Conservation (phyloP, 2,329 filamentous ascomycete species). For the Neofusicoccum parvum region DNA sequence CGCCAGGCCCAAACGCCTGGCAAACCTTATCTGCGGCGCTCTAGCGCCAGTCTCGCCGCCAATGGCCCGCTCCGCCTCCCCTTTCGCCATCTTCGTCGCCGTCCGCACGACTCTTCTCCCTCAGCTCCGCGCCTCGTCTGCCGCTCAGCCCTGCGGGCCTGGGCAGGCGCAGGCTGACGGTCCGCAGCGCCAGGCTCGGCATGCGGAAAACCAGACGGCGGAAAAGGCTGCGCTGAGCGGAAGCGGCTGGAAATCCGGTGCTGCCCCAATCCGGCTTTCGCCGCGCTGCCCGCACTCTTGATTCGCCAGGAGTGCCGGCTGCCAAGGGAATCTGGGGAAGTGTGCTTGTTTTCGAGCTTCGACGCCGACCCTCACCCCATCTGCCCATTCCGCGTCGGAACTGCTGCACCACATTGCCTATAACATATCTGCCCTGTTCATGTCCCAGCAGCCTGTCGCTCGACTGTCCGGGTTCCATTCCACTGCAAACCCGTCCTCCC, state of each 20-base stretch:
- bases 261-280: not conserved
- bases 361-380: not conserved
- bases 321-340: constrained; percentile 13
- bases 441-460: not conserved
- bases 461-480: not conserved
- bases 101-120: not conserved
- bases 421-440: constrained; percentile 2
- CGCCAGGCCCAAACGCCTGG: not conserved
- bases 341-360: not conserved
- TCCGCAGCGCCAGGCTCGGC: not conserved
- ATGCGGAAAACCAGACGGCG: not conserved
- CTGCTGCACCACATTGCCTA: not conserved
- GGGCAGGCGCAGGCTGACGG: not conserved
- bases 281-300: constrained; percentile 8
- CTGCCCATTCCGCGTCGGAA: not conserved
- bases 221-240: constrained; percentile 6
- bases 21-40: not conserved
- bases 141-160: not conserved
- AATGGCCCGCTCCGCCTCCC: too few species aligned
- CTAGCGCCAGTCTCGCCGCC: not conserved
- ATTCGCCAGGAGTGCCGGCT: constrained; percentile 5
- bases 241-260: not conserved
- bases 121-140: not conserved
- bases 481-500: not conserved
- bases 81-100: not conserved